These are phyloP conservation scores for Cenchrus purpureus DNA, from an alignment of 176 grass and related monocot genomes.

Conservation along the genomic window DNA sequence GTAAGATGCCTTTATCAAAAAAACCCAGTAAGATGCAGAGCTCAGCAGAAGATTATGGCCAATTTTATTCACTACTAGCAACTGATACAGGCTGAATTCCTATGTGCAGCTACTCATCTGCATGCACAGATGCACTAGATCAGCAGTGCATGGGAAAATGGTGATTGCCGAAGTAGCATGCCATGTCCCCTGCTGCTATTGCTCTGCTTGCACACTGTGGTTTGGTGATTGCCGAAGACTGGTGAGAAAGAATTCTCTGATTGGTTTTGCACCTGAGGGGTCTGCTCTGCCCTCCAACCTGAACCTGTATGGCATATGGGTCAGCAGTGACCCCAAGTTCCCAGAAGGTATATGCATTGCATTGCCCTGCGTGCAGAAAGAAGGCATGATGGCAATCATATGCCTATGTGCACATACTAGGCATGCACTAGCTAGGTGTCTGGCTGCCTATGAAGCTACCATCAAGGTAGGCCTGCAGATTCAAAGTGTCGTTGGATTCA, in stretches of 20 bases:
- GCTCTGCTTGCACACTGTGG: background rate
- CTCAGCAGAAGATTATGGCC: background rate
- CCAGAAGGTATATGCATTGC: background rate
- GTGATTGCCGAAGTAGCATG: too few species aligned
- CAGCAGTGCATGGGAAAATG: too few species aligned
- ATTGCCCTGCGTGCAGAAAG: constrained; percentile 53
- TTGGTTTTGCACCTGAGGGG: constrained; percentile 31
- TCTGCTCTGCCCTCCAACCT: background rate
- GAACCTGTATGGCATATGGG: background rate
- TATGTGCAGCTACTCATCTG: background rate
- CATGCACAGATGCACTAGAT: background rate
- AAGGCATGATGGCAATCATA: constrained; percentile 50
- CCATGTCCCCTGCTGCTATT: background rate
- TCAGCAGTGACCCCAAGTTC: constrained; percentile 23
- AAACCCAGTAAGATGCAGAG: background rate
- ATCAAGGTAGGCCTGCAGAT: constrained; percentile 39
- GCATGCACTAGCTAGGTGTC: background rate
- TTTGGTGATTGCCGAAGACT: constrained; percentile 11
- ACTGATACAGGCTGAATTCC: background rate
- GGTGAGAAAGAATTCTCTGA: background rate
- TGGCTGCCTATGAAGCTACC: background rate
- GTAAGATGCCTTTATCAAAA: too few species aligned
- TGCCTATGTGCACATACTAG: constrained; percentile 30
- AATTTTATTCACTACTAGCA: background rate
- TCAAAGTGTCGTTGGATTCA: constrained; percentile 26